A percentile compares a stretch with the other conserved stretches of the same genome.
phyloP scores from a whole-genome alignment of 192 early-diverging fungal species.

The Coemansia aciculifera region DNA sequence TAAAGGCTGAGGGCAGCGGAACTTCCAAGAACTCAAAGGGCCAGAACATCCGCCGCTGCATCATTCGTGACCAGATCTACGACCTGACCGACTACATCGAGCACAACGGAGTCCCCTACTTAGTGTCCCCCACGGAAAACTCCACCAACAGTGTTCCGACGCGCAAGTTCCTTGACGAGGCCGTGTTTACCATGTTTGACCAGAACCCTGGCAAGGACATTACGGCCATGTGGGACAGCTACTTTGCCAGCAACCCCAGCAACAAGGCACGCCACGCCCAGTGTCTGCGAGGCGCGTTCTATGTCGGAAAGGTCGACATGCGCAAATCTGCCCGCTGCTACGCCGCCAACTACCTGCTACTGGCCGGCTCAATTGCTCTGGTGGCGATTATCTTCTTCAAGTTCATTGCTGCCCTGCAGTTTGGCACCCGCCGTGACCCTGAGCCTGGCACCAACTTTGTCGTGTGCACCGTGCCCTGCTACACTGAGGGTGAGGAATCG shows the following conservation, averaged over 20 bases:
- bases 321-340: conserved; percentile 78
- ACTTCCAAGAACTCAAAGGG: conserved; percentile 40
- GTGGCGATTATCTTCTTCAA: conserved; percentile 87
- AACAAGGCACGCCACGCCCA: conserved; percentile 58
- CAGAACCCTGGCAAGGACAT: conserved; percentile 67
- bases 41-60: conserved; percentile 58
- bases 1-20: conserved; percentile 57
- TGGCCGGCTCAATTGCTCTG: conserved; percentile 78
- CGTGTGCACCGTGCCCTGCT: conserved; percentile 94
- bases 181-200: conserved; percentile 65
- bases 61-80: conserved; percentile 70
- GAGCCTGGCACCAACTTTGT: conserved; percentile 90
- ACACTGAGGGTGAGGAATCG: conserved; percentile 96
- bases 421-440: conserved; percentile 71
- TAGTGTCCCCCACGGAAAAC: conserved; percentile 48
- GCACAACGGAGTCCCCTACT: conserved; percentile 42
- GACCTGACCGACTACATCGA: conserved; percentile 72
- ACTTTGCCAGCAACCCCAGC: conserved; percentile 52
- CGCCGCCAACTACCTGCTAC: conserved; percentile 82
- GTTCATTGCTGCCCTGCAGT: conserved; percentile 92
- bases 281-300: conserved; percentile 85
- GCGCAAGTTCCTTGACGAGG: conserved; percentile 61
- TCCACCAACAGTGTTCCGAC: conserved; percentile 43
- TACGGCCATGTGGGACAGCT: conserved; percentile 58
- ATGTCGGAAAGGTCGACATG: conserved; percentile 81